Conservation (phyloP, 2,329 filamentous ascomycete genomes). For the Pseudogymnoascus sp. region DNA sequence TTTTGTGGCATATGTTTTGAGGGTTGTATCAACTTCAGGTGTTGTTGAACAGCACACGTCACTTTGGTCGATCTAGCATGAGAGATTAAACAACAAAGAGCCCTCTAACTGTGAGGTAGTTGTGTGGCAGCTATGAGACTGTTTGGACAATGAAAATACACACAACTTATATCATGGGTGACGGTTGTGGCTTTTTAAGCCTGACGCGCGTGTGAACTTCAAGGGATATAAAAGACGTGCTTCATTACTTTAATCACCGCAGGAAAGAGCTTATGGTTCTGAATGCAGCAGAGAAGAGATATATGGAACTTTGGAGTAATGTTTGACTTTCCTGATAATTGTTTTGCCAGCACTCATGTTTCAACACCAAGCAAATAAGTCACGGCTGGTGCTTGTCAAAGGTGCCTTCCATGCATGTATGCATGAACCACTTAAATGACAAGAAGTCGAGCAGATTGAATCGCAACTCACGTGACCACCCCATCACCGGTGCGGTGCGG, state of each 20-base stretch:
- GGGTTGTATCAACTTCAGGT: not conserved
- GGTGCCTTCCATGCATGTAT: not conserved
- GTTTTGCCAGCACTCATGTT: not conserved
- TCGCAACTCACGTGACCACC: not conserved
- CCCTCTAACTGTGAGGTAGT: not conserved
- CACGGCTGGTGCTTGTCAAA: not conserved
- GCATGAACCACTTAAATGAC: not conserved
- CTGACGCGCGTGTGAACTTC: not conserved
- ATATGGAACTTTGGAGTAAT: not conserved
- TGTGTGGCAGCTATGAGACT: not conserved
- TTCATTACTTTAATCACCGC: not conserved
- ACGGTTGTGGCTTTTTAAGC: not conserved
- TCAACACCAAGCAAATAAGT: not conserved
- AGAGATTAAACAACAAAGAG: not conserved
- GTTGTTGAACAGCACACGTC: not conserved
- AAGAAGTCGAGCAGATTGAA: not conserved
- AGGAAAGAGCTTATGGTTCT: not conserved
- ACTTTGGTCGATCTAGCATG: not conserved
- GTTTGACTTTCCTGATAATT: slow-evolving; percentile 1
- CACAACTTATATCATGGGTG: not conserved
- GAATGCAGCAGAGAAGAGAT: not conserved
- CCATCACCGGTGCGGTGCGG: not conserved
- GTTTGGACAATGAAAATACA: not conserved
- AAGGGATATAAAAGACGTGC: not conserved
- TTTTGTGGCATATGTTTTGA: slow-evolving; percentile 1